phyloP scores from a whole-genome alignment of 2,329 filamentous ascomycete species.

The Alternaria panax region DNA sequence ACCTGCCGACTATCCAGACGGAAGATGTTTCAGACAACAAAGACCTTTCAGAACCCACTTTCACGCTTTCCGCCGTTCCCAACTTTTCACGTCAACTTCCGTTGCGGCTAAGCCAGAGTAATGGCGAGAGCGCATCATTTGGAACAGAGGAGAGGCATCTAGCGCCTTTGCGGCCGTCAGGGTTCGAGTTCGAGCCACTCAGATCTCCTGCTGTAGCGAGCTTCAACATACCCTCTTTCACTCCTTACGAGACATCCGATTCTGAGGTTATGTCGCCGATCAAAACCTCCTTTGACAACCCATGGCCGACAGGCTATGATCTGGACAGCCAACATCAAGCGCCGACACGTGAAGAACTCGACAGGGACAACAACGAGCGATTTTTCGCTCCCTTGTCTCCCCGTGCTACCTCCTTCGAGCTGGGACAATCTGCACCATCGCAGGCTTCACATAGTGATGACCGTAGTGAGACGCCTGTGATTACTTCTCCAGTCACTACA shows the following conservation, averaged over 20 bases:
- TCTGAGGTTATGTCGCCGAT: slow-evolving; percentile 39
- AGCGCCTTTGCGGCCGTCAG: slow-evolving; percentile 29
- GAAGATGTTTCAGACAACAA: slow-evolving; percentile 17
- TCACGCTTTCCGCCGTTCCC: slow-evolving; percentile 34
- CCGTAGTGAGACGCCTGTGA: slow-evolving; percentile 19
- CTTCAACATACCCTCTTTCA: slow-evolving; percentile 25
- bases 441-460: not conserved
- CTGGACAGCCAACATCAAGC: slow-evolving; percentile 20
- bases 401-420: slow-evolving; percentile 27
- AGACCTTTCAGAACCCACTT: slow-evolving; percentile 17
- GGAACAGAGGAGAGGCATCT: slow-evolving; percentile 22
- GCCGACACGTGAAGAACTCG: slow-evolving; percentile 16
- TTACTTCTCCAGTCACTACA: slow-evolving; percentile 51
- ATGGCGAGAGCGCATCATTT: slow-evolving; percentile 20
- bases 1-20: slow-evolving; percentile 15
- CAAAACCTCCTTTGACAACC: slow-evolving; percentile 40
- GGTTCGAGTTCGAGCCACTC: slow-evolving; percentile 34
- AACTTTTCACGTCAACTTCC: slow-evolving; percentile 52
- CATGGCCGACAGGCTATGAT: slow-evolving; percentile 41
- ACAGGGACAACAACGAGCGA: slow-evolving; percentile 17
- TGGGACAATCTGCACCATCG: slow-evolving; percentile 5
- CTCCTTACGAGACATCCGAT: slow-evolving; percentile 21
- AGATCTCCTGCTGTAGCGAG: slow-evolving; percentile 37
- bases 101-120: slow-evolving; percentile 29
- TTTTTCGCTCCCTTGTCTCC: slow-evolving; percentile 31